phyloP scores from a whole-genome alignment of 306 rosid genomes.

The Vachellia pachyceras region DNA sequence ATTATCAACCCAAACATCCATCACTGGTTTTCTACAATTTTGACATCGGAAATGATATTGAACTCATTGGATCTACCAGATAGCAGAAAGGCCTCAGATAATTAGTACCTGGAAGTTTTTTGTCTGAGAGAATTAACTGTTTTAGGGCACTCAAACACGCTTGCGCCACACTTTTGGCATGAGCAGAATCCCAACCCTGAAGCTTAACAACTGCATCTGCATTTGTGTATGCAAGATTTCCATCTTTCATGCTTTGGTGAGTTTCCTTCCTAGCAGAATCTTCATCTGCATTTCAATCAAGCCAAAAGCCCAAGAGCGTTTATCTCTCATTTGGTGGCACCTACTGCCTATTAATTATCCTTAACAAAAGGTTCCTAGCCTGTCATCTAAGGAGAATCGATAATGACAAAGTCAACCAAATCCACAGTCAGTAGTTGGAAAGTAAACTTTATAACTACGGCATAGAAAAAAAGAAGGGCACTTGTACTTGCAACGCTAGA shows the following conservation, averaged over 20 bases:
- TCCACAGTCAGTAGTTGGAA: background rate
- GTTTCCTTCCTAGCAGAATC: slow-evolving; percentile 85
- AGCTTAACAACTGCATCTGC: slow-evolving; percentile 84
- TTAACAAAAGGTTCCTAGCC: background rate
- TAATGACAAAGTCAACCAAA: background rate
- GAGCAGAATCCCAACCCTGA: slow-evolving; percentile 85
- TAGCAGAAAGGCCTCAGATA: slow-evolving; percentile 24
- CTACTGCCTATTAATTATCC: background rate
- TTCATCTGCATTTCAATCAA: slow-evolving; percentile 70
- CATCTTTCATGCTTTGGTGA: slow-evolving; percentile 61
- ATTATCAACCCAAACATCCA: slow-evolving; percentile 8
- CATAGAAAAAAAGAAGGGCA: background rate
- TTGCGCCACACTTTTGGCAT: slow-evolving; percentile 76
- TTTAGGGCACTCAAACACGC: slow-evolving; percentile 90
- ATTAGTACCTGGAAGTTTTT: slow-evolving; percentile 80
- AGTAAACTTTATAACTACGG: background rate
- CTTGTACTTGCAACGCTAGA: background rate
- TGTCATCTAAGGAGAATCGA: background rate
- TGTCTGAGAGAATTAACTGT: slow-evolving; percentile 78
- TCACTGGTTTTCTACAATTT: background rate
- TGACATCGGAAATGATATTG: slow-evolving; percentile 18
- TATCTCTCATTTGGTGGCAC: slow-evolving; percentile 6
- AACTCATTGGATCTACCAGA: slow-evolving; percentile 16
- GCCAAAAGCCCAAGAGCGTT: slow-evolving; percentile 9
- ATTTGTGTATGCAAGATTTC: slow-evolving; percentile 65